Evolutionary conservation across 2,329 filamentous ascomycete genomes (phyloP).

Genomic region (Alternaria infectoria): DNA sequence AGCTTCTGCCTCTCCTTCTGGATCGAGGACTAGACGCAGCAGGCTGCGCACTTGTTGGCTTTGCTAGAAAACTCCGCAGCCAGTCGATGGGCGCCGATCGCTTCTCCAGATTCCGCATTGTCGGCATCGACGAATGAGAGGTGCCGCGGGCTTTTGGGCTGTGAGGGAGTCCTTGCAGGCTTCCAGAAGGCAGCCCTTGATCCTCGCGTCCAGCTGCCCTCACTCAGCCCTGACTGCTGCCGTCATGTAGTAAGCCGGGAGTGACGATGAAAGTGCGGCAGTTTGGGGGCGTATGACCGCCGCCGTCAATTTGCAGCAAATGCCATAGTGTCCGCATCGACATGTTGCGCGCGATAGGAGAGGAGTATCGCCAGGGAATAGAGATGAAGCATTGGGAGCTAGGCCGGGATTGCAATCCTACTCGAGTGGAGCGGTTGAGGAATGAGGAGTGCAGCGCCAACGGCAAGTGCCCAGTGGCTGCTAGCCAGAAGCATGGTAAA

Average conservation of each 20-base stretch:
- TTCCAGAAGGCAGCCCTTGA: constrained; percentile 6
- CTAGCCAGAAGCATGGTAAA: constrained; percentile 1
- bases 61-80: not conserved
- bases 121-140: not conserved
- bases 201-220: not conserved
- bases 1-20: constrained; percentile 1
- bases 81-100: not conserved
- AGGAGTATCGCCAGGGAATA: not conserved
- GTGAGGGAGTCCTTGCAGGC: not conserved
- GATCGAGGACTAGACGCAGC: constrained; percentile 2
- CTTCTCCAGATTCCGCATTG: not conserved
- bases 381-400: not conserved
- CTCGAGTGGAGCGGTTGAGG: constrained; percentile 3
- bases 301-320: not conserved
- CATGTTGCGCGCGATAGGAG: not conserved
- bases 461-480: not conserved
- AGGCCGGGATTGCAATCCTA: not conserved
- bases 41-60: not conserved
- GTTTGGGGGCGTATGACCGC: not conserved
- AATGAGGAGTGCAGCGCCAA: constrained; percentile 4
- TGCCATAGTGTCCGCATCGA: not conserved
- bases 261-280: not conserved
- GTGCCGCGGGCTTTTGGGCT: not conserved
- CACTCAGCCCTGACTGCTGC: not conserved
- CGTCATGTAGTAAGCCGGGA: not conserved